These are phyloP conservation scores for Cyanidioschyzon merolae DNA, from an alignment of 23 red algal species.

Conservation along the genomic window DNA sequence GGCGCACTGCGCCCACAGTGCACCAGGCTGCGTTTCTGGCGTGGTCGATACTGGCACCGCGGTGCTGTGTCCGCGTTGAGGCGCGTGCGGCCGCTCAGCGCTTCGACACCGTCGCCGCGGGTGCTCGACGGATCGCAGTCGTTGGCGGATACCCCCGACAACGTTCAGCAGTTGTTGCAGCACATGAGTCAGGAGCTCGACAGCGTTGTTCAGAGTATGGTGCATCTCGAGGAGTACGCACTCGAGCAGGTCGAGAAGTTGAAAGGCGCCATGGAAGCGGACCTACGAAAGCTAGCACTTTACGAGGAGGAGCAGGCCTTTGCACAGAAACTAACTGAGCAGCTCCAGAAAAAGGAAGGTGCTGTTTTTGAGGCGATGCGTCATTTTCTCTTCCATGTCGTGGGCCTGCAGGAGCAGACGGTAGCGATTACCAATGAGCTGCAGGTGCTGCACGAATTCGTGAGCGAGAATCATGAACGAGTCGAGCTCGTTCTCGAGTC, in stretches of 20 bases:
- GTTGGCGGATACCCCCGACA: neutral
- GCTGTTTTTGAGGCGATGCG: slow-evolving; percentile 12
- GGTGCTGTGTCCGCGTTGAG: no score
- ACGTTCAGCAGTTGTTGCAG: neutral
- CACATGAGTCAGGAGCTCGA: slow-evolving; percentile 6
- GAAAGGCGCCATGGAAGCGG: neutral
- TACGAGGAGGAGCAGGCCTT: neutral
- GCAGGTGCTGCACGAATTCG: slow-evolving; percentile 4
- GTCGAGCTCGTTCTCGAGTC: neutral
- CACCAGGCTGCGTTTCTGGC: no score
- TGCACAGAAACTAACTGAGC: neutral
- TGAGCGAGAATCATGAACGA: slow-evolving; percentile 8
- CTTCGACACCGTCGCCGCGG: neutral
- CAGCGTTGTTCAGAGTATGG: neutral
- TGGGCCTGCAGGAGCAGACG: slow-evolving; percentile 5
- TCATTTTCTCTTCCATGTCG: neutral
- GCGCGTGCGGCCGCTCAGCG: neutral
- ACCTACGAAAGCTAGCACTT: neutral
- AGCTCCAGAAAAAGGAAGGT: neutral
- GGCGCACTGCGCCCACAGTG: no score
- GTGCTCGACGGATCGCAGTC: neutral
- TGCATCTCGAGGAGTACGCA: slow-evolving; percentile 17
- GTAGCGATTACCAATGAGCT: slow-evolving; percentile 8
- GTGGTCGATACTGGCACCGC: no score
- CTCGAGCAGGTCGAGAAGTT: neutral